Conservation (phyloP, 345 rosid genomes). For the Mallotus nudiflorus region DNA sequence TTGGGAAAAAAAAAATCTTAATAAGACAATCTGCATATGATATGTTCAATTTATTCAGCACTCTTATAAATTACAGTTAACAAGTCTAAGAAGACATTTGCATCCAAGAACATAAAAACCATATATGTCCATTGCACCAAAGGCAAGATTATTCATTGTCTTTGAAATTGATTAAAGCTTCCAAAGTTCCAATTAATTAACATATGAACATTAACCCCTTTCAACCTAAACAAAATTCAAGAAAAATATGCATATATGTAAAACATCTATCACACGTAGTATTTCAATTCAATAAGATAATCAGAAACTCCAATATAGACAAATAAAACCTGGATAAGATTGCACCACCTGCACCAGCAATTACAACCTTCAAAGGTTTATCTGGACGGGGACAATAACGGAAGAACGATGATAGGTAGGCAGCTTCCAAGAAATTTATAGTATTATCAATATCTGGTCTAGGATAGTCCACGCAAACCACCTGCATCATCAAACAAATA, state of each 20-base stretch:
- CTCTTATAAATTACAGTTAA: neutral
- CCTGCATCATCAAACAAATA: conserved; percentile 36
- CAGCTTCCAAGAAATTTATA: conserved; percentile 82
- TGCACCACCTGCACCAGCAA: conserved; percentile 85
- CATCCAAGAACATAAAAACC: too few relatives aligned
- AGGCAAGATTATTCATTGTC: too few relatives aligned
- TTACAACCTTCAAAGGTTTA: conserved; percentile 73
- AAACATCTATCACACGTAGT: neutral
- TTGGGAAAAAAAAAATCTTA: neutral
- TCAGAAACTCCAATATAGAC: neutral
- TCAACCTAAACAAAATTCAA: neutral
- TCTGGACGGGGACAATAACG: conserved; percentile 60
- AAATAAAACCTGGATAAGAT: neutral
- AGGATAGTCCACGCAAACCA: conserved; percentile 79
- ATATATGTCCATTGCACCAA: too few relatives aligned
- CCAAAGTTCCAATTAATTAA: too few relatives aligned
- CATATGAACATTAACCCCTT: neutral
- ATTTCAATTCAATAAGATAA: neutral
- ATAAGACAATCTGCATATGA: neutral
- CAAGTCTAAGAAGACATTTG: neutral
- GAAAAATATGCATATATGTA: neutral
- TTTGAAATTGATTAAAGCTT: too few relatives aligned
- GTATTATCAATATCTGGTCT: conserved; percentile 83
- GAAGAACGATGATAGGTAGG: conserved; percentile 71
- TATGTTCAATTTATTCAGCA: neutral